Evolutionary conservation across 768 basidiomycete genomes (phyloP).

Genomic region (Clavulina sp.): DNA sequence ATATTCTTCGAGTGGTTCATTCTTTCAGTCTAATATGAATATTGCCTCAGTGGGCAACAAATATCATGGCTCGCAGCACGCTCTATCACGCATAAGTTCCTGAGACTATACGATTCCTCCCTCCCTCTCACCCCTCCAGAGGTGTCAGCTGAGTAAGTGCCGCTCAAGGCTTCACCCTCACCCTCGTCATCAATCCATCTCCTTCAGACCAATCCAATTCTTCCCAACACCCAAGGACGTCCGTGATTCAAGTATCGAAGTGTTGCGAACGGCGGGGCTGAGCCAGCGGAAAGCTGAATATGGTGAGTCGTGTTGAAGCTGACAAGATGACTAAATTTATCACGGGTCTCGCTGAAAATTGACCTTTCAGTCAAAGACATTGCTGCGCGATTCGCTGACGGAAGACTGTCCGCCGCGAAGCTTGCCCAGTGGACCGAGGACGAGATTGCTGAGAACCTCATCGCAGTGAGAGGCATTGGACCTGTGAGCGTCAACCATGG

Average conservation of each 20-base stretch:
- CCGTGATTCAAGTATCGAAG: conserved; percentile 34
- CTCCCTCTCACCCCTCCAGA: conserved; percentile 41
- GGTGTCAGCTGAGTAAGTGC: conserved; percentile 8
- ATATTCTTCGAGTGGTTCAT: background rate
- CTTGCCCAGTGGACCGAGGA: conserved; percentile 57
- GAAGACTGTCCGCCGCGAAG: conserved; percentile 55
- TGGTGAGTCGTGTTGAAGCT: conserved; percentile 26
- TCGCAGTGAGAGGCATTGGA: conserved; percentile 65
- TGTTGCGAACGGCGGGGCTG: conserved; percentile 56
- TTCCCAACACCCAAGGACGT: conserved; percentile 66
- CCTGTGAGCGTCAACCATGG: conserved; percentile 25
- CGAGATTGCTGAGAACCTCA: conserved; percentile 55
- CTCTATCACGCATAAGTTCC: conserved; percentile 64
- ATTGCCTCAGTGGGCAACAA: conserved; percentile 46
- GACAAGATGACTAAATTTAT: background rate
- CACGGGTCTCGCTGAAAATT: background rate
- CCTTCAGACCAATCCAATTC: conserved; percentile 16
- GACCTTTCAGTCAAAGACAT: conserved; percentile 49
- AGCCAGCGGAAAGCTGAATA: conserved; percentile 84
- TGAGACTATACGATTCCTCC: conserved; percentile 52
- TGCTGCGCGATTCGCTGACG: conserved; percentile 63
- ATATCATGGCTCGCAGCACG: conserved; percentile 79
- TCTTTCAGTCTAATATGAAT: background rate
- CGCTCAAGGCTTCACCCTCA: conserved; percentile 2
- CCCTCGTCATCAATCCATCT: background rate